Conservation (phyloP, 169 alveolate species). For the Plasmodium berghei region DNA sequence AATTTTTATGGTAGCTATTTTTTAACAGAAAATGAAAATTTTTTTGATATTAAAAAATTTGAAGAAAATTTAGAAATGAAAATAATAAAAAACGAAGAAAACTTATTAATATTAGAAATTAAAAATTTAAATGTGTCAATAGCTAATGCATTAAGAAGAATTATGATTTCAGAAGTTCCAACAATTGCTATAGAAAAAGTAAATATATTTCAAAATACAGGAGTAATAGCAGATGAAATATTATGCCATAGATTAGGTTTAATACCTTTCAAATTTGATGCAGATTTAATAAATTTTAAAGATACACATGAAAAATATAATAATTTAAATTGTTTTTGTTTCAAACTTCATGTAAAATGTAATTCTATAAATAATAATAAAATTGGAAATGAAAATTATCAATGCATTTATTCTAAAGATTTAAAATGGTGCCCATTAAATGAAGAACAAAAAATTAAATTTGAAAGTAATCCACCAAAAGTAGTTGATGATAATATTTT, state of each 20-base stretch:
- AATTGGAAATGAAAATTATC: slow-evolving; percentile 12
- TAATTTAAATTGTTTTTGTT: slow-evolving; percentile 86
- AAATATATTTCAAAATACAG: slow-evolving; percentile 88
- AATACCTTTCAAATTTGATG: slow-evolving; percentile 96
- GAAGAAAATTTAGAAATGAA: slow-evolving; percentile 78
- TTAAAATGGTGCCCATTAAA: slow-evolving; percentile 95
- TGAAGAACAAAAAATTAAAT: slow-evolving; percentile 88
- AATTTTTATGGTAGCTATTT: slow-evolving; percentile 70
- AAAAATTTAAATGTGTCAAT: slow-evolving; percentile 93
- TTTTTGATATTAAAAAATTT: slow-evolving; percentile 51
- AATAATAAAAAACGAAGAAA: slow-evolving; percentile 78
- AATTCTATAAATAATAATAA: slow-evolving; percentile 79
- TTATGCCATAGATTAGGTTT: slow-evolving; percentile 98
- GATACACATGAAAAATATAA: slow-evolving; percentile 79
- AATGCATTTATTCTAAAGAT: slow-evolving; percentile 92
- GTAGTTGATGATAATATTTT: slow-evolving; percentile 96
- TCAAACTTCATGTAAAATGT: slow-evolving; percentile 87
- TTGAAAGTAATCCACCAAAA: slow-evolving; percentile 89
- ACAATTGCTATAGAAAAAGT: slow-evolving; percentile 97
- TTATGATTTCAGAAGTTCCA: slow-evolving; percentile 96
- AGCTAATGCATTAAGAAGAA: slow-evolving; percentile 97
- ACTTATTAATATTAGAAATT: slow-evolving; percentile 84
- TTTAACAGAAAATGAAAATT: slow-evolving; percentile 44
- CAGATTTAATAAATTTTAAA: slow-evolving; percentile 90
- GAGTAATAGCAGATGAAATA: slow-evolving; percentile 98